Percentiles rank a stretch among this genome's conserved stretches.
Conservation (phyloP, 2,329 filamentous ascomycete genomes). For the Xylariaceae sp. region DNA sequence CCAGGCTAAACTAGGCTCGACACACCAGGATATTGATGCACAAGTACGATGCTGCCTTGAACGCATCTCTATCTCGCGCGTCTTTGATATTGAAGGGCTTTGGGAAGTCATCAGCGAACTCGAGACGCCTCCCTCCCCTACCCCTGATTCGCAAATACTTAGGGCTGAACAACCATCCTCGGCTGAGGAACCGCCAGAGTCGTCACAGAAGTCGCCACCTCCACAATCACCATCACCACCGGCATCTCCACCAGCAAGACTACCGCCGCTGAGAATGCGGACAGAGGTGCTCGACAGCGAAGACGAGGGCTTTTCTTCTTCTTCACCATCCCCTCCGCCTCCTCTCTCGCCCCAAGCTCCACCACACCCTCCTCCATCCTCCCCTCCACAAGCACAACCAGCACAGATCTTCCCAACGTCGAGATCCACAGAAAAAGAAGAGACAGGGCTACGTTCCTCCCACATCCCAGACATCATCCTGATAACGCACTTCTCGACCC, state of each 20-base stretch:
- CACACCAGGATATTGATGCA: constrained; percentile 15
- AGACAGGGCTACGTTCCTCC: constrained; percentile 7
- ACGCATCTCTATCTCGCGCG: constrained; percentile 54
- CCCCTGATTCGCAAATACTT: background rate
- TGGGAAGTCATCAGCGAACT: constrained; percentile 60
- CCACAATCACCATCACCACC: background rate
- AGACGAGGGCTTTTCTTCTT: constrained; percentile 41
- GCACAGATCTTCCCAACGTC: constrained; percentile 2
- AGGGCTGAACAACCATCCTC: constrained; percentile 6
- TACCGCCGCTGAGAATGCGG: constrained; percentile 7
- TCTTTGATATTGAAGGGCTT: constrained; percentile 62
- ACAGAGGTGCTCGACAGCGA: constrained; percentile 44
- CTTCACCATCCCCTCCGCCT: constrained; percentile 6
- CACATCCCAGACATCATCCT: constrained; percentile 51
- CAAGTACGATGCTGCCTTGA: constrained; percentile 47
- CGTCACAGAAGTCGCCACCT: background rate
- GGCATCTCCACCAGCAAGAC: background rate
- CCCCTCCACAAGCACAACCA: background rate
- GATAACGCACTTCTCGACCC: constrained; percentile 56
- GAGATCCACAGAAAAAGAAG: constrained; percentile 5
- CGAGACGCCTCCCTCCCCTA: constrained; percentile 28
- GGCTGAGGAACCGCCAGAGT: background rate
- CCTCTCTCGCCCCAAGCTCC: background rate
- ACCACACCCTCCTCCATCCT: background rate
- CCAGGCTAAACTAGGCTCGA: constrained; percentile 20